Base-by-base conservation (phyloP, 768 basidiomycete genomes). In the Agrocybe chaxingu region DNA sequence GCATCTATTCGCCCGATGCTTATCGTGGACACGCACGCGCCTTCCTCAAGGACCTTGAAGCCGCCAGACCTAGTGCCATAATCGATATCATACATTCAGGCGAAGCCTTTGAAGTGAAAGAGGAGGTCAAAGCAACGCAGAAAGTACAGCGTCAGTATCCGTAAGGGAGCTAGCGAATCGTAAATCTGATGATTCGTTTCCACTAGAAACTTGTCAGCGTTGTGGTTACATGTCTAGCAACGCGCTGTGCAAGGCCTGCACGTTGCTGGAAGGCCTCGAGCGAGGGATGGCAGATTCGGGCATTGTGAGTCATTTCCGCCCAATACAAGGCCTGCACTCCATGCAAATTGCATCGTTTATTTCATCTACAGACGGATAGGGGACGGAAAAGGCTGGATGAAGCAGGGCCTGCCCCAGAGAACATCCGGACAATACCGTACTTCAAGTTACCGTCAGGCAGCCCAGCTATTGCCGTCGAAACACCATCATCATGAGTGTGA, bases 71-170 rank as follows among this genome's bases (percentile, higher is more conserved):
- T 0, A 92, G 89, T 61, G 92, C 92, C 0, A 97, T 99, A 57
- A 92, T 99, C 54, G 97, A 99, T 65, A 96, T 98, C 53, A 97
- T 98, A 29, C 92, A 97, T 66, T 94, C 90, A 0, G 95, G 95
- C 6, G 95, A 98, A 63, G 86, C 89, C 1, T 94, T 94, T 59
- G 90, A 92, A 63, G 73, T 95, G 16, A 82, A 80, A 55, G 87
- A 92, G 42, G 89, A 89, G 55, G 81, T 95, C n/a, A 90, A 85
- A 62, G 85, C 84, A 9, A 79, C 80, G 0, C 89, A 93, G 66
- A 92, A 92, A 64, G 67, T 76, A 29, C 90, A 94, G 67, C 90
- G 94, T 96, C 68, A 66, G 87, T 74, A 41, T n/a, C 24, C 31
- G 33, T 18, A 46, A 47, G 19, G 47, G 37, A 39, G 49, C 35